Evolutionary conservation across 2,329 filamentous ascomycete species (phyloP).

Genomic region (Pleomassaria siparia): DNA sequence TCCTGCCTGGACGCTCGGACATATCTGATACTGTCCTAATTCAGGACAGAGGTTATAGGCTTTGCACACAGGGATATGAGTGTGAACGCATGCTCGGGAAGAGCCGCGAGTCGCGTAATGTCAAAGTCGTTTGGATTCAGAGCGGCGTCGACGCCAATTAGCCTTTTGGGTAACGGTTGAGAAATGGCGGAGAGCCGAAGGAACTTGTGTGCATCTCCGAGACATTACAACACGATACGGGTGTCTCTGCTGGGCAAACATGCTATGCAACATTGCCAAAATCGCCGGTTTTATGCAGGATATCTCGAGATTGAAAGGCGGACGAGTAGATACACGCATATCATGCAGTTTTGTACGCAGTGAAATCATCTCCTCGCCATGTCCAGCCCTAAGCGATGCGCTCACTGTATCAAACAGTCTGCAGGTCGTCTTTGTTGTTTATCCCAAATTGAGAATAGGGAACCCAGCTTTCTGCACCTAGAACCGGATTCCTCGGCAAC

Average conservation of each 20-base stretch:
- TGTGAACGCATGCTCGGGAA: background rate
- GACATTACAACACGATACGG: background rate
- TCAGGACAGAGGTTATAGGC: no score
- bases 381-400: no score
- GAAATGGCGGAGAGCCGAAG: slow-evolving; percentile 10
- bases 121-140: background rate
- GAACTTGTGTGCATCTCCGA: background rate
- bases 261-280: background rate
- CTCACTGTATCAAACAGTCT: no score
- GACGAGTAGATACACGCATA: no score
- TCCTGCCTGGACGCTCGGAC: background rate
- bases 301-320: no score
- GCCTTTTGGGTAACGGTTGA: background rate
- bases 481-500: no score
- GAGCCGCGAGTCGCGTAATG: background rate
- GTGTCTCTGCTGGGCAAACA: background rate
- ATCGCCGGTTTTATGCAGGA: no score
- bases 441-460: no score
- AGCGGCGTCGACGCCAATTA: background rate
- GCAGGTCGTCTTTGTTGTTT: no score
- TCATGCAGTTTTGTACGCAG: no score
- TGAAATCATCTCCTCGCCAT: no score
- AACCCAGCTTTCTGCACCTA: no score
- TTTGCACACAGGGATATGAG: background rate
- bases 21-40: background rate